These are phyloP conservation scores for Ustilago trichophora DNA, from an alignment of 1,284 basidiomycete genomes.

Conservation along the genomic window DNA sequence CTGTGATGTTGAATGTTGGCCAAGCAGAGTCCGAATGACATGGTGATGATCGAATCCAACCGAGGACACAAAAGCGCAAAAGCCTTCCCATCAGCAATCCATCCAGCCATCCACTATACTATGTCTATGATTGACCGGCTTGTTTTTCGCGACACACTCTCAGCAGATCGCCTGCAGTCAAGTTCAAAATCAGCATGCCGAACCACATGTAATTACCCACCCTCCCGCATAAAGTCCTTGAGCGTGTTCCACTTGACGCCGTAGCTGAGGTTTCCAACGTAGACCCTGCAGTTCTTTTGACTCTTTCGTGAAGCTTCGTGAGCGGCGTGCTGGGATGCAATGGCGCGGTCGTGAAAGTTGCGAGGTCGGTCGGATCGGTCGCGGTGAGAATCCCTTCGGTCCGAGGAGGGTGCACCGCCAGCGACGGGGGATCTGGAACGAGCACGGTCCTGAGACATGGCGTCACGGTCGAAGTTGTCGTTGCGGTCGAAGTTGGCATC, in stretches of 20 bases:
- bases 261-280: slow-evolving; percentile 97
- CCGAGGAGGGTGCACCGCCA: slow-evolving; percentile 25
- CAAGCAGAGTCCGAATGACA: not conserved
- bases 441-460: slow-evolving; percentile 41
- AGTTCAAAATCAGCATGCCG: too few species aligned
- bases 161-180: not conserved
- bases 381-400: slow-evolving; percentile 15
- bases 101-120: slow-evolving; percentile 5
- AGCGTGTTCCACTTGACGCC: slow-evolving; percentile 96
- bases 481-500: too few species aligned
- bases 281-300: slow-evolving; percentile 96
- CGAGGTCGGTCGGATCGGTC: slow-evolving; percentile 27
- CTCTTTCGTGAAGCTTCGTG: slow-evolving; percentile 77
- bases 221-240: slow-evolving; percentile 70
- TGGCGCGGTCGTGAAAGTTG: slow-evolving; percentile 28
- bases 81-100: slow-evolving; percentile 42
- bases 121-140: slow-evolving; percentile 3
- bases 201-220: slow-evolving; percentile 45
- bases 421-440: slow-evolving; percentile 40
- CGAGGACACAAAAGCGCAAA: slow-evolving; percentile 28
- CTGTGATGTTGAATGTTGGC: slow-evolving; percentile 26
- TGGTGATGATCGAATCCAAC: too few species aligned
- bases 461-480: too few species aligned
- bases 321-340: slow-evolving; percentile 39
- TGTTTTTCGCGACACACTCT: not conserved